phyloP scores from a whole-genome alignment of 2,329 filamentous ascomycete species.

The Elsinoe ampelina region DNA sequence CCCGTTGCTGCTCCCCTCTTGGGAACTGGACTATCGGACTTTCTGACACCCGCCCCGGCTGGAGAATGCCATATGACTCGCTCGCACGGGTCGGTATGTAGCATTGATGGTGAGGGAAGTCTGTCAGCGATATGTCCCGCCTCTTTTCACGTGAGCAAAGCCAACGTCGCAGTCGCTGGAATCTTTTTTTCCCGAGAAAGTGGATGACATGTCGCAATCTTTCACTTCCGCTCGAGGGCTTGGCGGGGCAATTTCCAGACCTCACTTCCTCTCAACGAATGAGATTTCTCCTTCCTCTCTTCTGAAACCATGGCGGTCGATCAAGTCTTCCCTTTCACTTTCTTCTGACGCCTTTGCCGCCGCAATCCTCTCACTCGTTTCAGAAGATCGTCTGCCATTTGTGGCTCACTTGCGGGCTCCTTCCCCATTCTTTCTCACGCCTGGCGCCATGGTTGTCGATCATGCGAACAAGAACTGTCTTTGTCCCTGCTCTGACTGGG shows the following conservation, averaged over 20 bases:
- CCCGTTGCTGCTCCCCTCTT: neutral
- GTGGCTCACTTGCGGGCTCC: neutral
- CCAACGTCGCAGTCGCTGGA: neutral
- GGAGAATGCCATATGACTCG: neutral
- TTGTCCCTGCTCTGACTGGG: neutral
- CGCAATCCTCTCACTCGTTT: neutral
- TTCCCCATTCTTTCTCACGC: neutral
- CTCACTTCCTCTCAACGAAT: neutral
- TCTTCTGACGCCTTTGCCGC: neutral
- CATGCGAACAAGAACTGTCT: neutral
- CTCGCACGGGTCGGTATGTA: neutral
- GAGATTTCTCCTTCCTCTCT: neutral
- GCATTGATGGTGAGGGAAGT: neutral
- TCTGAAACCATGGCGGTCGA: constrained; percentile 4
- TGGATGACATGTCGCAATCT: neutral
- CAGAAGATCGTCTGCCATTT: neutral
- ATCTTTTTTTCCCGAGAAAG: neutral
- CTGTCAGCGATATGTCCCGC: neutral
- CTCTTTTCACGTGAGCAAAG: neutral
- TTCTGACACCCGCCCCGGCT: neutral
- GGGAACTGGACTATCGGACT: neutral
- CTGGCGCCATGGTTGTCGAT: constrained; percentile 3
- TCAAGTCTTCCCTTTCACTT: constrained; percentile 5
- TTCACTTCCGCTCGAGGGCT: neutral
- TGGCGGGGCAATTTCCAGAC: constrained; percentile 2